These are phyloP conservation scores for Nectriaceae sp. DNA, from an alignment of 2,329 filamentous ascomycete species.

Conservation along the genomic window DNA sequence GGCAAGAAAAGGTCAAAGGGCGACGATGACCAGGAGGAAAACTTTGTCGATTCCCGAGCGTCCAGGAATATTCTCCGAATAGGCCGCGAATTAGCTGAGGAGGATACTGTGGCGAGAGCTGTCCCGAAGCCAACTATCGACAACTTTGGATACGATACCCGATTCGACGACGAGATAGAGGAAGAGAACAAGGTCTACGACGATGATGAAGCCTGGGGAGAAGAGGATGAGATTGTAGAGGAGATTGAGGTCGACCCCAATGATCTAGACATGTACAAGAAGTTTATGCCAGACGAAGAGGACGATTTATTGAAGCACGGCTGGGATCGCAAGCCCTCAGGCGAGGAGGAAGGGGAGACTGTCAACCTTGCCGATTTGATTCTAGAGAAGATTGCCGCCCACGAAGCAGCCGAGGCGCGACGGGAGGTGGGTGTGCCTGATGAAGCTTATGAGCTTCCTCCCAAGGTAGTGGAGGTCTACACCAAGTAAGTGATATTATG, in stretches of 20 bases:
- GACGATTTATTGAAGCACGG: slow-evolving; percentile 72
- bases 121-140: slow-evolving; percentile 47
- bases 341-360: slow-evolving; percentile 50
- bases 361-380: slow-evolving; percentile 93
- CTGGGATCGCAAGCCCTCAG: slow-evolving; percentile 50
- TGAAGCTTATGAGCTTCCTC: slow-evolving; percentile 83
- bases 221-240: slow-evolving; percentile 73
- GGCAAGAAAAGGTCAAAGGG: slow-evolving; percentile 67
- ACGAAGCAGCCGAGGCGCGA: slow-evolving; percentile 69
- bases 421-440: slow-evolving; percentile 58
- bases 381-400: slow-evolving; percentile 87
- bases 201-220: slow-evolving; percentile 72
- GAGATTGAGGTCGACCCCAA: slow-evolving; percentile 83
- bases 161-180: slow-evolving; percentile 62
- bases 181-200: slow-evolving; percentile 45
- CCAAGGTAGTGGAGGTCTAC: slow-evolving; percentile 92
- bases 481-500: slow-evolving; percentile 66
- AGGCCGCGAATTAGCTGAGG: slow-evolving; percentile 83
- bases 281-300: slow-evolving; percentile 77
- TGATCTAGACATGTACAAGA: slow-evolving; percentile 88
- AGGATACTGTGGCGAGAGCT: slow-evolving; percentile 57
- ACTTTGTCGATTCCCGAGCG: slow-evolving; percentile 84
- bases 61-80: slow-evolving; percentile 88
- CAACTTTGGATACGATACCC: slow-evolving; percentile 77
- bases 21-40: slow-evolving; percentile 62